Evolutionary conservation across 1,139 yeast genomes (phyloP).

Genomic region (Geotrichum candidum): DNA sequence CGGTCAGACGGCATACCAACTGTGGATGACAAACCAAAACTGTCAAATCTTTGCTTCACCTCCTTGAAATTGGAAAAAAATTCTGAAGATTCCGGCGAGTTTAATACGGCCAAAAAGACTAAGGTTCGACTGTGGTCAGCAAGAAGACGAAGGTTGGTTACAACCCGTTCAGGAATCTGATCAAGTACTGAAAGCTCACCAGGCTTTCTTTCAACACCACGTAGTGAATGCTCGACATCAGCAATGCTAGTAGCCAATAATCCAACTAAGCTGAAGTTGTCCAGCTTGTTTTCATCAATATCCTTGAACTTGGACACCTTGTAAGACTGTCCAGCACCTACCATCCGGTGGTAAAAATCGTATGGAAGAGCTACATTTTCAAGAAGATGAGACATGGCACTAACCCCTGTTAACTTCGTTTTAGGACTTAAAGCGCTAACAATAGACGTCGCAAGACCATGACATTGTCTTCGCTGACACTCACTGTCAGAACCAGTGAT

Average conservation of each 20-base stretch:
- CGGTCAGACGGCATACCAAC: neutral
- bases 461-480: neutral
- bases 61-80: neutral
- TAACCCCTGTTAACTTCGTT: neutral
- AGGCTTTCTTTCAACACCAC: constrained; percentile 43
- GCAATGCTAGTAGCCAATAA: constrained; percentile 41
- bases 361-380: neutral
- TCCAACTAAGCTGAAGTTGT: neutral
- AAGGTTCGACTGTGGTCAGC: neutral
- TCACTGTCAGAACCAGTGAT: neutral
- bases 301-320: neutral
- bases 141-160: constrained; percentile 13
- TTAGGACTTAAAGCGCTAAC: neutral
- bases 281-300: neutral
- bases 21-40: neutral
- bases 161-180: constrained; percentile 43
- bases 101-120: neutral
- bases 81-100: neutral
- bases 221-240: constrained; percentile 57
- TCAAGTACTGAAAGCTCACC: constrained; percentile 42
- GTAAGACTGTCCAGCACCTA: neutral
- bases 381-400: neutral
- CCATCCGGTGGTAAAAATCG: neutral
- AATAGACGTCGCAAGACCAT: neutral
- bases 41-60: neutral